These are phyloP conservation scores for Aegilops speltoides DNA, from an alignment of 176 grass and related monocot genomes.

Conservation along the genomic window DNA sequence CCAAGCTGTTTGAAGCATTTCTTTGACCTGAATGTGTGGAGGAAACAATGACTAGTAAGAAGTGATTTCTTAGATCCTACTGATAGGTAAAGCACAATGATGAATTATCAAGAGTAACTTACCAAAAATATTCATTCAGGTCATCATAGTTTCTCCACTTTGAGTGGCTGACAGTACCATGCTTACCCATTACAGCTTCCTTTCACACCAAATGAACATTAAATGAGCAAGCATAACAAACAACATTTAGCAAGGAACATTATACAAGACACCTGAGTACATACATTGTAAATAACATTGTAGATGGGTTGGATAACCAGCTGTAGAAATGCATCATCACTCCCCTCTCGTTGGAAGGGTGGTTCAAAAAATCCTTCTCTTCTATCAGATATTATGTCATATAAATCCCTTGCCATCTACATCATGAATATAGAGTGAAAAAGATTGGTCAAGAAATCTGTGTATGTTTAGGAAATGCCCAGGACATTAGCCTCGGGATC, in stretches of 20 bases:
- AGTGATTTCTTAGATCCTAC: constrained; percentile 1
- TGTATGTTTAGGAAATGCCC: neutral
- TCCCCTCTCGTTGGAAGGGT: constrained; percentile 41
- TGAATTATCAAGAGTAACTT: constrained; percentile 30
- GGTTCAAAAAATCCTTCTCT: constrained; percentile 22
- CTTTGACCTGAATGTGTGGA: constrained; percentile 67
- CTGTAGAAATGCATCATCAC: constrained; percentile 58
- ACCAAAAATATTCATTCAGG: constrained; percentile 98
- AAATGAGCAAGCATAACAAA: neutral
- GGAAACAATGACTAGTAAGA: constrained; percentile 6
- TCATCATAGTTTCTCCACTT: constrained; percentile 99
- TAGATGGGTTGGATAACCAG: constrained; percentile 80
- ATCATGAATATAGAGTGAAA: constrained; percentile 18
- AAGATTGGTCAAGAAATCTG: neutral
- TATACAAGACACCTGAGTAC: constrained; percentile 7
- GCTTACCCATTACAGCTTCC: constrained; percentile 69
- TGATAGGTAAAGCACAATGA: neutral
- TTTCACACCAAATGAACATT: constrained; percentile 52
- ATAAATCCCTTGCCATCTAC: constrained; percentile 83
- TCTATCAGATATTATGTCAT: constrained; percentile 42
- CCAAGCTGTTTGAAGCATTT: constrained; percentile 70
- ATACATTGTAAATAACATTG: constrained; percentile 70
- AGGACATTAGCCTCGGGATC: neutral
- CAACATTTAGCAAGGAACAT: neutral
- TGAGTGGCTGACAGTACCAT: constrained; percentile 79